Evolutionary conservation across 257 asterid species (phyloP), one percentile per base, ranked within the genome.

Genomic region (Forsythia viridissima): DNA sequence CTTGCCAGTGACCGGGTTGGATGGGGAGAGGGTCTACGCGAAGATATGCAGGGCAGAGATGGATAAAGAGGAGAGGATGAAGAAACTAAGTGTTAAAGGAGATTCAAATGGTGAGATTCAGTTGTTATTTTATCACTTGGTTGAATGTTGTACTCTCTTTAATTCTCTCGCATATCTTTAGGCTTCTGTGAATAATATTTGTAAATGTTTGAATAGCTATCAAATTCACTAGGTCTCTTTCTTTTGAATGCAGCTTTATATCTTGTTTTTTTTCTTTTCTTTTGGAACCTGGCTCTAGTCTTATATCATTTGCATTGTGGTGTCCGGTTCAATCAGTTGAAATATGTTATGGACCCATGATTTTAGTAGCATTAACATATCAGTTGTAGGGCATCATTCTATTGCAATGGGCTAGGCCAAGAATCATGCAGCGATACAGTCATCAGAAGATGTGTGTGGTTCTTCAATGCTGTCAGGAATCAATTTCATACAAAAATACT

Each of bases 21-120:
- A 92, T 73, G 99, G 98, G 80, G 96, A 93, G 82, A 89, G 98
- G 86, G 96, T 92, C 80, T 95, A 93, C 73, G 98, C 99, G 0
- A 95, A 93, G 96, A 81, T 93, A 71, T 71, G 91, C 65, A 77
- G 90, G 41, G 73, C 70, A 5, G 89, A 83, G 74, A 69, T 76
- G 70, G 93, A 83, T 74, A 88, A 83, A 44, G 84, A 79, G 66
- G 81, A 41, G 81, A 90, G 83, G 61, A 80, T 68, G 80, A 88
- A 83, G 87, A 90, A 86, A 68, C 79, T 83, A 86, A 80, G 70
- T 73, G 42, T 80, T 36, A 82, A 80, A 81, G 77, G 85, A 57
- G 85, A 85, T 44, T 77, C 75, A 72, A 83, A 79, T 52, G 95
- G 97, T 94, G 82, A 83, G 88, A 67, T 68, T 75, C 34, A 7